phyloP scores from a whole-genome alignment of 2,329 filamentous ascomycete species.

The Polytolypa hystricis region DNA sequence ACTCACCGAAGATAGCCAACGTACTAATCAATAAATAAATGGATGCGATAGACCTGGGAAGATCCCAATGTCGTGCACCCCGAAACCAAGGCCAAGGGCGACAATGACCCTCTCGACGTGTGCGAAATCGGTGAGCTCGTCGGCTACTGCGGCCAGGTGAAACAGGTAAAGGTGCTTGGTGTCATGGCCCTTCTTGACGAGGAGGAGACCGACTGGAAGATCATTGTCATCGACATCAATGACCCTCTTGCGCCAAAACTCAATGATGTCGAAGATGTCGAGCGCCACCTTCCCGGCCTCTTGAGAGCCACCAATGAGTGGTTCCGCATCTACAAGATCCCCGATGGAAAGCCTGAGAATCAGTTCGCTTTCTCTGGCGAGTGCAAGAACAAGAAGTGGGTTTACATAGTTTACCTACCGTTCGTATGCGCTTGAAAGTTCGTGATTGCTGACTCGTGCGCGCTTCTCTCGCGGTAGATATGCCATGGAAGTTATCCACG shows the following conservation, averaged over 20 bases:
- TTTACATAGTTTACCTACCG: conserved; percentile 4
- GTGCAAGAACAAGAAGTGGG: conserved; percentile 98
- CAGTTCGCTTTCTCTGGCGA: conserved; percentile 99
- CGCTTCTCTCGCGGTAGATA: conserved; percentile 45
- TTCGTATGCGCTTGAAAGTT: conserved; percentile 10
- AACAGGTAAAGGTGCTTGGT: conserved; percentile 99
- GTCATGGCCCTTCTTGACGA: conserved; percentile 99
- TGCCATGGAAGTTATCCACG: conserved; percentile 86
- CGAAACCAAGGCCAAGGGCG: conserved; percentile 98
- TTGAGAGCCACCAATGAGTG: conserved; percentile 98
- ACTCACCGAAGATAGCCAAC: neutral
- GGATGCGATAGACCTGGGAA: conserved; percentile 73
- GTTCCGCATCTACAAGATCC: conserved; percentile 99
- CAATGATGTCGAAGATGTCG: conserved; percentile 97
- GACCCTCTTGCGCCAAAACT: conserved; percentile 93
- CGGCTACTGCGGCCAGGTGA: conserved; percentile 89
- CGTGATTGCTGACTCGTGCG: conserved; percentile 1
- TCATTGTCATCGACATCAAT: conserved; percentile 98
- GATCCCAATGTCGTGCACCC: conserved; percentile 93
- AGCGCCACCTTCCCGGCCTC: conserved; percentile 93
- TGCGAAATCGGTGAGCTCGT: conserved; percentile 99
- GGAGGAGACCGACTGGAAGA: conserved; percentile 99
- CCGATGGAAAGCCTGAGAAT: conserved; percentile 99
- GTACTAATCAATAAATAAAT: neutral
- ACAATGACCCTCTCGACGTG: conserved; percentile 98